Evolutionary conservation across 495 filamentous ascomycete genomes (phyloP).

Genomic region (Podospora sp.): DNA sequence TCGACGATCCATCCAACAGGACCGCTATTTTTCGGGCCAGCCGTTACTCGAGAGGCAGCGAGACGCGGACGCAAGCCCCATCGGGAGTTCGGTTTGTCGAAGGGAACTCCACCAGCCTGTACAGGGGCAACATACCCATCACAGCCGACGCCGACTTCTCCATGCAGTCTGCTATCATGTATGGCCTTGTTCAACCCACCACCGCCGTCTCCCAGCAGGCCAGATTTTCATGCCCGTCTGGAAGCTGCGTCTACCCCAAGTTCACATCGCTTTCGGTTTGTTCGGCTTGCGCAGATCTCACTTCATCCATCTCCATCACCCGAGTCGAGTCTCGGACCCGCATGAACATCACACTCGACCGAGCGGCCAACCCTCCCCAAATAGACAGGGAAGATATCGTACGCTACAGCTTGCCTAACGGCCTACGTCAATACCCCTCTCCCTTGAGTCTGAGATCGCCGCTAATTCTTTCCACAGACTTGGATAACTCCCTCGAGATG

Average conservation of each 20-base stretch:
- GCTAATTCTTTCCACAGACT: neutral
- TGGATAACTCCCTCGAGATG: neutral
- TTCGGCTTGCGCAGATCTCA: neutral
- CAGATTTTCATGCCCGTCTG: neutral
- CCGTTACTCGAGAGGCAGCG: constrained; percentile 9
- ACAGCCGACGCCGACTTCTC: constrained; percentile 4
- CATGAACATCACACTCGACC: constrained; percentile 3
- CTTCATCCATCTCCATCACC: neutral
- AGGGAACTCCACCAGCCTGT: constrained; percentile 2
- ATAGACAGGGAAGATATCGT: neutral
- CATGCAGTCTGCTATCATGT: constrained; percentile 3
- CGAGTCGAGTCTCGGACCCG: neutral
- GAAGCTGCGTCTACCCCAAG: neutral
- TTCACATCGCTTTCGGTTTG: neutral
- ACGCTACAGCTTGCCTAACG: neutral
- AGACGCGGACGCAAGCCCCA: neutral
- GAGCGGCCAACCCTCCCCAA: neutral
- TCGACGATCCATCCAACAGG: neutral
- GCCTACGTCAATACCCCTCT: neutral
- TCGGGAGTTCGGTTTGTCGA: neutral
- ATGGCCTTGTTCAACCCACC: neutral
- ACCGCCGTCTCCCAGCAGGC: constrained; percentile 3
- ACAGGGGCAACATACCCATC: neutral
- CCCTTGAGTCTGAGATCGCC: neutral
- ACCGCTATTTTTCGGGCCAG: neutral